Conservation (phyloP, 495 filamentous ascomycete species). For the Rusavskia elegans region DNA sequence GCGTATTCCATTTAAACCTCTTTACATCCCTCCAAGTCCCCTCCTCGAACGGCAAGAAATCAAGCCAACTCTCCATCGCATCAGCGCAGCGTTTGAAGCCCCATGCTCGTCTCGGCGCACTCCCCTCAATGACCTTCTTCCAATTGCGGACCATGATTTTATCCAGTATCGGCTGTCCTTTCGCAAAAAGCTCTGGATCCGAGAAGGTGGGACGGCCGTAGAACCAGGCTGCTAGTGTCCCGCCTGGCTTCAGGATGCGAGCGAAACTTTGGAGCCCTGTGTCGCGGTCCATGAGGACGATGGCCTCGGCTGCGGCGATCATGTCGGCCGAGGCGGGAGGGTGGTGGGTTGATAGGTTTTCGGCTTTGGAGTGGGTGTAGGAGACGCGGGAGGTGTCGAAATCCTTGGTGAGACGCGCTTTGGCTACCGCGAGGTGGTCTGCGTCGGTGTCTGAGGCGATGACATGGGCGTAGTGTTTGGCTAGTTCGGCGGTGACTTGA, state of each 20-base stretch:
- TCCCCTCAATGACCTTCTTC: constrained; percentile 7
- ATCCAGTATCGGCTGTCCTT: constrained; percentile 5
- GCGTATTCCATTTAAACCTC: constrained; percentile 15
- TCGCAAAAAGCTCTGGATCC: not conserved
- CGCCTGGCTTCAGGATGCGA: constrained; percentile 11
- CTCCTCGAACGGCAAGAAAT: constrained; percentile 9
- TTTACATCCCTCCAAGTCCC: constrained; percentile 11
- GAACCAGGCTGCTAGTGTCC: constrained; percentile 19
- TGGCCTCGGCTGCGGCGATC: constrained; percentile 14
- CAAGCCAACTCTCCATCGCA: constrained; percentile 15
- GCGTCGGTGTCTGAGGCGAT: constrained; percentile 14
- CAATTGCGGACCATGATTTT: constrained; percentile 11
- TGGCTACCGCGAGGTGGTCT: constrained; percentile 9
- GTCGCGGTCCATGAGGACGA: constrained; percentile 15
- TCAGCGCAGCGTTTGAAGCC: constrained; percentile 4
- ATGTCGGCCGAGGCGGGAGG: constrained; percentile 11
- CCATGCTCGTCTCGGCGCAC: not conserved
- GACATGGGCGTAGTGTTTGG: constrained; percentile 11
- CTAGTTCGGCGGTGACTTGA: constrained; percentile 10
- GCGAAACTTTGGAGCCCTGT: constrained; percentile 10
- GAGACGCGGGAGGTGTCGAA: constrained; percentile 1
- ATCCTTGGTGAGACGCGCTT: not conserved
- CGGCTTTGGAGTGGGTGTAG: constrained; percentile 7
- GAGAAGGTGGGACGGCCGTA: constrained; percentile 18
- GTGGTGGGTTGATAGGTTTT: constrained; percentile 8